Evolutionary conservation across 208 protist genomes (phyloP), one percentile per base, ranked within the genome.

Genomic region (Leishmania tarentolae): DNA sequence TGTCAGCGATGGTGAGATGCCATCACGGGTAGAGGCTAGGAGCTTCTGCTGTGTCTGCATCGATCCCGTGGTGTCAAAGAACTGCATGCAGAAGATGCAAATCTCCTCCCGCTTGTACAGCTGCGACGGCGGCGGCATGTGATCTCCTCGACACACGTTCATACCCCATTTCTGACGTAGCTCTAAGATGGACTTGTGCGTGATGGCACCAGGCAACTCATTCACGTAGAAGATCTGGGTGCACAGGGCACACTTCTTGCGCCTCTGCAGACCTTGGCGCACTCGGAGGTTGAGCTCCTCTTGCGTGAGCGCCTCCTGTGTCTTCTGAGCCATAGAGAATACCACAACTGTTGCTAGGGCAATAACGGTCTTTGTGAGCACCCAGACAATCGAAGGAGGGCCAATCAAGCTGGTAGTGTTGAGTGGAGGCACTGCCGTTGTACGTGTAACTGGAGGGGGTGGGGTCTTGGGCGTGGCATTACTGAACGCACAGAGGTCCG

Each of bases 1-100:
- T 44, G 91, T 93, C 47, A 96, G 81, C 5, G 89, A 88, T 4
- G 92, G 92, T 2, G 94, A 92, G 76, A 97, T 92, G 75, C 94
- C 94, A 68, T 90, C 92, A 72, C 94, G 94, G 75, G 94, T 96
- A n/a, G 91, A 94, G 50, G 94, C 94, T 50, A 97, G 81, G 37
- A 97, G 84, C 87, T 96, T 91, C 77, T 97, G 94, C 71, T 97
- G 94, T 1, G 94, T 95, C 75, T 97, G 92, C 88, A 94, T 91
- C 1, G 88, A 77, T 17, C 93, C 92, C 47, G 88, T 96, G 46
- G 90, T 95, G 85, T 97, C 96, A 78, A 98, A 98, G 76, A 98
- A 98, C 86, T 98, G 96, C 96, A 98, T 98, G 87, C 96, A 98
- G 80, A 98, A 98, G 50, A 97, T 88, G 83, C 96, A 98, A 40